Evolutionary conservation across 441 rosid species (phyloP), one percentile per base, ranked within the genome.

Genomic region (Mallotus japonicus): DNA sequence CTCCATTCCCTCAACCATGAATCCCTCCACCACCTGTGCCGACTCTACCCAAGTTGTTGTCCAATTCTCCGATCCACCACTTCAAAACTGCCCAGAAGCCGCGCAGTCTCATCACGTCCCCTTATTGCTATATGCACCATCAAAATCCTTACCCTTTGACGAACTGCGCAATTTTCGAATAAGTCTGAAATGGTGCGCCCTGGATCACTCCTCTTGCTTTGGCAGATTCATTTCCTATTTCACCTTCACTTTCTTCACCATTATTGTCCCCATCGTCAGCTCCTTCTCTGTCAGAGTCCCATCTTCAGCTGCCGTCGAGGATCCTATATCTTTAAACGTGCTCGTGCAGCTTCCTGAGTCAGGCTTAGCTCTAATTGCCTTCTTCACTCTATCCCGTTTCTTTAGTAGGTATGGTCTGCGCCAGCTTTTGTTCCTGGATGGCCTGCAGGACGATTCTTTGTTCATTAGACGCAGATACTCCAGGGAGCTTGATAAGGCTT

Each of bases 311-410:
- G n/a, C 75, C 0, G 47, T 73, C 34, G 72, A 74, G 19, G 79
- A 81, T 67, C 79, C 84, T 60, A 65, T 84, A 6, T 83, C 87
- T 57, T 87, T 86, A 79, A 89, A 90, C 83, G 81, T 73, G 62
- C 80, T 90, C 8, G 87, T 90, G 42, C 97, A 92, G 76, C 53
- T 90, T 58, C 93, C 97, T 0, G 87, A 81, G 72, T 88, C 95
- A 5, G 88, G 85, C 50, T 74, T 89, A 47, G 83, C 94, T 56
- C 59, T 82, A 24, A 69, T 89, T 14, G 85, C 83, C 44, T 89
- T 90, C 83, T 75, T 86, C 64, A 87, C 88, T 10, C 80, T 92
- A 16, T 40, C 81, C 58, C 65, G 88, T 69, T 88, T 86, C 87
- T 87, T 89, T 68, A 84, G 79, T 17, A 80, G 28, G 37, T 88